These are phyloP conservation scores for Trametes gibbosa DNA, from an alignment of 768 basidiomycete genomes.

Conservation along the genomic window DNA sequence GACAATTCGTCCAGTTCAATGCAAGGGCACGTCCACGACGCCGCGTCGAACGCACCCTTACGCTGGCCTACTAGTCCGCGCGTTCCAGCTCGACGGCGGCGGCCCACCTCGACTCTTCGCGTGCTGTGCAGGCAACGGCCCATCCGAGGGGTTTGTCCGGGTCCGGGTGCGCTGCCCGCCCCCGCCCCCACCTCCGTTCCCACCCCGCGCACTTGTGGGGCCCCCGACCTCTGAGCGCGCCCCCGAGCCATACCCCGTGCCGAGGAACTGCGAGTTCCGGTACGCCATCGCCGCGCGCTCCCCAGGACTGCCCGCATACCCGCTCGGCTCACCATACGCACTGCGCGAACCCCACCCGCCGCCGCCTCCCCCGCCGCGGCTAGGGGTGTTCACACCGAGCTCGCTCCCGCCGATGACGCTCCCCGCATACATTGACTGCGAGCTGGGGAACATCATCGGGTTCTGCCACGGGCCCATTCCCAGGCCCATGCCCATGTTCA, in stretches of 20 bases:
- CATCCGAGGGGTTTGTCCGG: constrained; percentile 31
- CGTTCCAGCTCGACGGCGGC: constrained; percentile 36
- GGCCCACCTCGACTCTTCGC: constrained; percentile 17
- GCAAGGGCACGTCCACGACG: background rate
- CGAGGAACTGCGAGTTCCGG: constrained; percentile 16
- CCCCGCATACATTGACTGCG: constrained; percentile 59
- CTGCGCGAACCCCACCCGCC: constrained; percentile 54
- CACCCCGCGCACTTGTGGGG: constrained; percentile 16
- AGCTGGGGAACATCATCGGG: constrained; percentile 49
- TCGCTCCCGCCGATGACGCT: constrained; percentile 61
- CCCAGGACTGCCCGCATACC: constrained; percentile 28
- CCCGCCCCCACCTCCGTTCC: background rate
- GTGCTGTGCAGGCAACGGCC: constrained; percentile 15
- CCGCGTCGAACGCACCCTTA: background rate
- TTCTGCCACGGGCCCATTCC: constrained; percentile 24
- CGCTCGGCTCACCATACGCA: constrained; percentile 68
- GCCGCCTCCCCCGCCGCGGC: constrained; percentile 34
- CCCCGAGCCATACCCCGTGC: constrained; percentile 11
- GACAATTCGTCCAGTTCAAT: background rate
- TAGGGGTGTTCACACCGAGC: constrained; percentile 31
- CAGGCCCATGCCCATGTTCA: constrained; percentile 24
- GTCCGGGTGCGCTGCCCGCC: constrained; percentile 26
- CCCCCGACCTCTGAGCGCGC: constrained; percentile 12
- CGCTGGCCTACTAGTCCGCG: constrained; percentile 10
- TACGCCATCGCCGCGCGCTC: constrained; percentile 28